These are phyloP conservation scores for Venturia asperata DNA, from an alignment of 2,329 filamentous ascomycete species.

Conservation along the genomic window DNA sequence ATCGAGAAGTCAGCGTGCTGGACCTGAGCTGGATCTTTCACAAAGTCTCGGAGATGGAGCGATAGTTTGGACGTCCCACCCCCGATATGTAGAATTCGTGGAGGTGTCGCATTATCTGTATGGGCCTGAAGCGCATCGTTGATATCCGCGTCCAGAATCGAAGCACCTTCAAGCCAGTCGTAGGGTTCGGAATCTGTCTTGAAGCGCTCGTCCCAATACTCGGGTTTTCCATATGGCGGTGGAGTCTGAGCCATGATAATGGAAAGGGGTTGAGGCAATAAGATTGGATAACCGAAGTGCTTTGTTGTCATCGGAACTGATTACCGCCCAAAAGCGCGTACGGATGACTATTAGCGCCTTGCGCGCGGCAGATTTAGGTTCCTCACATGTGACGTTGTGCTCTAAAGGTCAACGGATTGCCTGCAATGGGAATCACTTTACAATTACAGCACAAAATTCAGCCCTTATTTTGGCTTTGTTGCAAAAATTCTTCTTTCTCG, in stretches of 20 bases:
- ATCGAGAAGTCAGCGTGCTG: slow-evolving; percentile 35
- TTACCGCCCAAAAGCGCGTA: not conserved
- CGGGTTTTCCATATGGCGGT: slow-evolving; percentile 20
- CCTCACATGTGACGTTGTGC: not conserved
- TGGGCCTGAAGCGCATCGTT: not conserved
- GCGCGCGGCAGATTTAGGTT: not conserved
- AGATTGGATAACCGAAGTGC: not conserved
- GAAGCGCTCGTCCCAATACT: slow-evolving; percentile 36
- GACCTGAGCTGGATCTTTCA: slow-evolving; percentile 28
- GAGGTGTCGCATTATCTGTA: not conserved
- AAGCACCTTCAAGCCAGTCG: slow-evolving; percentile 33
- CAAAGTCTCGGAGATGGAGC: slow-evolving; percentile 30
- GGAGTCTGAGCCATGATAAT: slow-evolving; percentile 1
- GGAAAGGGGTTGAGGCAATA: not conserved
- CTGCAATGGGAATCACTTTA: too few relatives aligned
- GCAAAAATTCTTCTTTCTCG: too few relatives aligned
- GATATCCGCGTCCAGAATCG: slow-evolving; percentile 23
- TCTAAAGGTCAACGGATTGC: too few relatives aligned
- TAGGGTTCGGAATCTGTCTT: slow-evolving; percentile 30
- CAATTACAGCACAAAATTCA: too few relatives aligned
- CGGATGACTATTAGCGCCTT: too few relatives aligned
- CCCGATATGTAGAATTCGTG: slow-evolving; percentile 30
- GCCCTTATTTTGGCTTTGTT: too few relatives aligned
- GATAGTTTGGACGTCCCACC: slow-evolving; percentile 35
- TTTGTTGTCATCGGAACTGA: not conserved